Base-by-base conservation (phyloP, 495 filamentous ascomycete species). In the Penicillium paradoxum region DNA sequence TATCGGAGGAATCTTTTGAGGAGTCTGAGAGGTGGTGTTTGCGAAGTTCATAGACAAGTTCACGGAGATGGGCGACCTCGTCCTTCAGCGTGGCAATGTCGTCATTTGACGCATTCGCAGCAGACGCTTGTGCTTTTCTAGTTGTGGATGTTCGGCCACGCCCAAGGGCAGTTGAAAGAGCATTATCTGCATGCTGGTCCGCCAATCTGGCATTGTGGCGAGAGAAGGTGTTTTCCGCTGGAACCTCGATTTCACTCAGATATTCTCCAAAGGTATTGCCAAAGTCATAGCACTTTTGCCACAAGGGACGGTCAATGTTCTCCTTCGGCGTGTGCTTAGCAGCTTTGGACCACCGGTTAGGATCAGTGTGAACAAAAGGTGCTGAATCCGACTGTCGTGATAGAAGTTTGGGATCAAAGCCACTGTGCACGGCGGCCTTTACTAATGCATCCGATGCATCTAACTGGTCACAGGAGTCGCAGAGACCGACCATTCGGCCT, bases 221-320 rank as follows among this genome's bases (percentile, higher is more conserved):
- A 7, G 57, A 19, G 43, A 50, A 41, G 21, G 29, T 40, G 13
- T 58, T 40, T 24, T 52, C 54, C 37, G 55, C 54, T 8, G 60
- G 42, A n/a, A 53, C 19, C 22, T 64, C 49, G 5, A 66, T 54
- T 21, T 51, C 21, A 33, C 61, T 60, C 19, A 74, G 40, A 17
- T 64, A 54, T 10, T 68, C 59, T 15, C 59, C 58, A 37, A 68
- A 56, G 2, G 56, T 51, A 44, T 60, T 58, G 30, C 57, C 67
- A 53, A 73, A 76, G 19, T 58, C 51, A 22, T 64, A 63, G 46
- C 60, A 75, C 55, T 70, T 75, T 38, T 75, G 70, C 58, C 58
- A 71, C 10, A 59, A 42, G 18, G 55, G 63, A 10, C 54, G 56
- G 25, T 66, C 27, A 15, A 56, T 41, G 14, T 57, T 55, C 15